Evolutionary conservation across 768 basidiomycete genomes (phyloP).

Genomic region (Leucosporidium scottii): DNA sequence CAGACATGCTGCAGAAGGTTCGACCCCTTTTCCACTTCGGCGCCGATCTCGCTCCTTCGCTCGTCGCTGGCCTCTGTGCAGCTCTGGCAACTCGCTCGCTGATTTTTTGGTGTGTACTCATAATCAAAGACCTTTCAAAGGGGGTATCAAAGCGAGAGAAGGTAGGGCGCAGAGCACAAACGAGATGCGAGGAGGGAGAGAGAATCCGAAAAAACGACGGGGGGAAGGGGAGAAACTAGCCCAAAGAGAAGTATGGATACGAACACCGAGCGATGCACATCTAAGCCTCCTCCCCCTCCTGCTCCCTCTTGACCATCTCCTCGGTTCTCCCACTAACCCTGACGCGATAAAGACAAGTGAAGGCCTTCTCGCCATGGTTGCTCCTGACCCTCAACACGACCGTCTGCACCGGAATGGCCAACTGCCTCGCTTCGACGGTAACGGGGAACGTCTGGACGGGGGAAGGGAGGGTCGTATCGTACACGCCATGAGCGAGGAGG

Average conservation of each 20-base stretch:
- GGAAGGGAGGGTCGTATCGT: constrained; percentile 52
- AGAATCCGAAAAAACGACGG: background rate
- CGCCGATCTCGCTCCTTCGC: no score
- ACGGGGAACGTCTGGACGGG: constrained; percentile 78
- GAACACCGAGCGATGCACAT: no score
- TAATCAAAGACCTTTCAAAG: no score
- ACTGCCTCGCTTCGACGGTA: constrained; percentile 55
- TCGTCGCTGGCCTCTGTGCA: no score
- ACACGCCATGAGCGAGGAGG: constrained; percentile 62
- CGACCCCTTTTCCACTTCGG: no score
- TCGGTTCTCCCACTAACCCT: constrained; percentile 29
- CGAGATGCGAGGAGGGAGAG: no score
- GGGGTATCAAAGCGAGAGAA: no score
- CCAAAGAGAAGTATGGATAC: background rate
- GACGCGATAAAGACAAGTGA: constrained; percentile 65
- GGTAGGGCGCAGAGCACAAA: no score
- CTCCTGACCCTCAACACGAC: constrained; percentile 69
- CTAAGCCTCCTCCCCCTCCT: background rate
- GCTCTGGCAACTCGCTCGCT: no score
- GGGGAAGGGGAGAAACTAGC: background rate
- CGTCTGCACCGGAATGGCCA: constrained; percentile 75
- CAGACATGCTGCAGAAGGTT: no score
- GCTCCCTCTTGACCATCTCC: constrained; percentile 1
- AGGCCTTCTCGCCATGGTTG: constrained; percentile 79
- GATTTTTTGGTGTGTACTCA: no score